Conservation (phyloP, 169 alveolate genomes). For the Theileria luwenshuni region DNA sequence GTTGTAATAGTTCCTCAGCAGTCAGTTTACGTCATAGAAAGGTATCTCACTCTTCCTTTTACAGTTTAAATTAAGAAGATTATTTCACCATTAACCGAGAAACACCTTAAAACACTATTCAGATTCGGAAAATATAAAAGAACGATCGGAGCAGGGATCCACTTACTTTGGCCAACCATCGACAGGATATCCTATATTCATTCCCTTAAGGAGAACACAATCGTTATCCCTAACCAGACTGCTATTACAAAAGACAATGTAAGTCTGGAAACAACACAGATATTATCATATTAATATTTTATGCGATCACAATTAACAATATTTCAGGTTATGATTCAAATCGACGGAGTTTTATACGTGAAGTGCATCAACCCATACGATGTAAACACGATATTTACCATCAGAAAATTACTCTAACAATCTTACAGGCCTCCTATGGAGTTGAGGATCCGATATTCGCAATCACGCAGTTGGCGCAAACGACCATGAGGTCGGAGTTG, state of each 20-base stretch:
- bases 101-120: slow-evolving; percentile 12
- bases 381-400: slow-evolving; percentile 9
- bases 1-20: slow-evolving; percentile 91
- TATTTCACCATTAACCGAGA: background rate
- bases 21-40: slow-evolving; percentile 88
- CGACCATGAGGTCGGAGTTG: slow-evolving; percentile 94
- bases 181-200: slow-evolving; percentile 90
- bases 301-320: background rate
- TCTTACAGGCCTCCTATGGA: slow-evolving; percentile 87
- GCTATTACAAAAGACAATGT: slow-evolving; percentile 95
- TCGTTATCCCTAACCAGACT: slow-evolving; percentile 89
- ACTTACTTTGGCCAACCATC: slow-evolving; percentile 87
- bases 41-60: slow-evolving; percentile 46
- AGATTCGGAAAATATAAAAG: slow-evolving; percentile 88
- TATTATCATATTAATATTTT: background rate
- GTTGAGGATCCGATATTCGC: slow-evolving; percentile 92
- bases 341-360: slow-evolving; percentile 94
- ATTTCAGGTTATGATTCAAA: slow-evolving; percentile 84
- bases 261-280: slow-evolving; percentile 17
- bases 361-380: slow-evolving; percentile 83
- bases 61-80: background rate
- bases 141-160: slow-evolving; percentile 89
- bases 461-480: slow-evolving; percentile 91
- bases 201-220: slow-evolving; percentile 91
- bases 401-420: background rate